A percentile compares a stretch with the other conserved stretches of the same genome.
Evolutionary conservation across 805 yeast genomes (phyloP).

Genomic region (Starmerella scarabaei): DNA sequence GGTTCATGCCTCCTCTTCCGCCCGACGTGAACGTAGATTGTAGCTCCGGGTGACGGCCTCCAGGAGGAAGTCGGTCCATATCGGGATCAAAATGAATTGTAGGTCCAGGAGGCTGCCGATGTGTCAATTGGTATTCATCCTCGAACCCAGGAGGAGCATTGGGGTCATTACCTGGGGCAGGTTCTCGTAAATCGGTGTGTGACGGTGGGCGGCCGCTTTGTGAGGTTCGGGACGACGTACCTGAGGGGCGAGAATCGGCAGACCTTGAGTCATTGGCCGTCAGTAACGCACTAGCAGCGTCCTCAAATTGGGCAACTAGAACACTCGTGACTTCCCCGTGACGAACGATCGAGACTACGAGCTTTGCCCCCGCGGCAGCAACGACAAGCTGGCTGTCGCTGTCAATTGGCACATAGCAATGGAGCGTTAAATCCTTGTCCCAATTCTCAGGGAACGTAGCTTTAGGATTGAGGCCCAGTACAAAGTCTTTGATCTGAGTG

Average conservation of each 20-base stretch:
- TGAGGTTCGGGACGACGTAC: background rate
- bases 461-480: conserved; percentile 1
- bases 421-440: conserved; percentile 4
- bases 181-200: no score
- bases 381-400: background rate
- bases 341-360: background rate
- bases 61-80: conserved; percentile 31
- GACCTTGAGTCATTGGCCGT: background rate
- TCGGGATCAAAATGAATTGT: conserved; percentile 25
- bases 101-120: conserved; percentile 2
- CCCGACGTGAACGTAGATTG: conserved; percentile 24
- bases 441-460: background rate
- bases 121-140: conserved; percentile 29
- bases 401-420: background rate
- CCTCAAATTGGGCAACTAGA: background rate
- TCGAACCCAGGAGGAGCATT: conserved; percentile 33
- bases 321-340: background rate
- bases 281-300: background rate
- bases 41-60: conserved; percentile 19
- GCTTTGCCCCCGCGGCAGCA: background rate
- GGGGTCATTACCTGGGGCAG: no score
- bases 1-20: conserved; percentile 25
- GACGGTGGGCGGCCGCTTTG: background rate
- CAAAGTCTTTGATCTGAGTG: conserved; percentile 1
- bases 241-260: background rate